These are phyloP conservation scores for Picea engelmannii DNA, from an alignment of 83 land plant species.

Conservation along the genomic window DNA sequence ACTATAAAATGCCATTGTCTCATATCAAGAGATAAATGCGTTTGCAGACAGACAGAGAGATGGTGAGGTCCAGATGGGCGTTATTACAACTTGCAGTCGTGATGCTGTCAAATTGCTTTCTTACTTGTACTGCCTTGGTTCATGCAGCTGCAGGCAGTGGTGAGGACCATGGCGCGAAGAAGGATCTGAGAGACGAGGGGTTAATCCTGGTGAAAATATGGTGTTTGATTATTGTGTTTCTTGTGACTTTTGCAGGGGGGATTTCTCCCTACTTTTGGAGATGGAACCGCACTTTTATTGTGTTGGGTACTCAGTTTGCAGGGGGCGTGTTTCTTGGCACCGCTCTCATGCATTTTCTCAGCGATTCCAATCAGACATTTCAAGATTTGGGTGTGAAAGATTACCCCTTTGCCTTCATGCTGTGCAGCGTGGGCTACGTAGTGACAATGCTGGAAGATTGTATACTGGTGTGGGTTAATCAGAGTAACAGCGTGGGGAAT, in stretches of 20 bases:
- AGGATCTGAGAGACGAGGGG: conserved; percentile 25
- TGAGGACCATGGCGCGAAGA: too few species aligned
- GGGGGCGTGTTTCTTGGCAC: conserved; percentile 86
- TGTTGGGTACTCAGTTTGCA: conserved; percentile 84
- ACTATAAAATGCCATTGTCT: too few species aligned
- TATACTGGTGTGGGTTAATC: conserved; percentile 26
- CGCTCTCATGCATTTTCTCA: conserved; percentile 72
- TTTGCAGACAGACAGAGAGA: too few species aligned
- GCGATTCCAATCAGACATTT: conserved; percentile 62
- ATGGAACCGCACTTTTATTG: conserved; percentile 77
- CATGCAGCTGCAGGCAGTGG: too few species aligned
- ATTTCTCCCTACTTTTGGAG: conserved; percentile 78
- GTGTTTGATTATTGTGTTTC: conserved; percentile 59
- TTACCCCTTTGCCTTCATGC: conserved; percentile 84
- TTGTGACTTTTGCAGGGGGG: conserved; percentile 66
- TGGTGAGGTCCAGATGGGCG: too few species aligned
- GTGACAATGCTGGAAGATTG: conserved; percentile 77
- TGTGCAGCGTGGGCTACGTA: conserved; percentile 68
- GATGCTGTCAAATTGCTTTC: too few species aligned
- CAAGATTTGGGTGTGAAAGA: conserved; percentile 31
- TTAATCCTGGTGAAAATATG: conserved; percentile 44
- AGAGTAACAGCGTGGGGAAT: not conserved
- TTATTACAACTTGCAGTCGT: too few species aligned
- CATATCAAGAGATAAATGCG: too few species aligned
- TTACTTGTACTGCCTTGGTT: too few species aligned